A percentile compares a stretch with the other conserved stretches of the same genome.
These are phyloP conservation scores for Erodium moschatum DNA, from an alignment of 441 rosid genomes.

Conservation along the genomic window DNA sequence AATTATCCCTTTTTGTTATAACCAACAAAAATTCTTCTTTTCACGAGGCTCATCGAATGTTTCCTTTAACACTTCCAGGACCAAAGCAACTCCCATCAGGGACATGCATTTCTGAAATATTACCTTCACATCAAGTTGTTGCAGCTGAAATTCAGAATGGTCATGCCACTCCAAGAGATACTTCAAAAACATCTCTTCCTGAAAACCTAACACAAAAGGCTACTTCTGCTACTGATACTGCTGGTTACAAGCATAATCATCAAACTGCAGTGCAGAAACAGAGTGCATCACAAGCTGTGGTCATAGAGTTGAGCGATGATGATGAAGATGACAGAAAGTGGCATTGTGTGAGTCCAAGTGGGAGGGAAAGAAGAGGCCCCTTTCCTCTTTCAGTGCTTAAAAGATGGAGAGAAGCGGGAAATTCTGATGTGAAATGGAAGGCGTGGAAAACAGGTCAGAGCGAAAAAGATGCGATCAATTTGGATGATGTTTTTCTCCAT, in stretches of 20 bases:
- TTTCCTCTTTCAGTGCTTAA: conserved; percentile 25
- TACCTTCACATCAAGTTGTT: background rate
- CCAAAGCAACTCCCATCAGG: conserved; percentile 8
- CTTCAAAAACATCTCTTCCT: conserved; percentile 11
- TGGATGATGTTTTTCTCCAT: conserved; percentile 12
- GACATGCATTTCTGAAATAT: conserved; percentile 8
- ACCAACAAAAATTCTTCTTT: background rate
- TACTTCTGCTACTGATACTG: background rate
- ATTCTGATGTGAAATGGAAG: conserved; percentile 7
- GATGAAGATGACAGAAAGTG: conserved; percentile 16
- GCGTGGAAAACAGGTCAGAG: conserved; percentile 25
- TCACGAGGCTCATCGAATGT: background rate
- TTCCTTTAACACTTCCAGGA: conserved; percentile 15
- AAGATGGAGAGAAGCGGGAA: conserved; percentile 19
- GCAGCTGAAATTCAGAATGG: conserved; percentile 10
- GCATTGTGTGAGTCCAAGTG: conserved; percentile 18
- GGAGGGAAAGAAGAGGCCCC: conserved; percentile 21
- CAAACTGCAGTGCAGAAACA: conserved; percentile 10
- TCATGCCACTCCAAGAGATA: conserved; percentile 8
- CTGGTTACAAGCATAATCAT: background rate
- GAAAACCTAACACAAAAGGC: background rate
- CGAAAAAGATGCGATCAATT: conserved; percentile 22
- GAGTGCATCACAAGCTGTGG: background rate
- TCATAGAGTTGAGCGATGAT: conserved; percentile 25
- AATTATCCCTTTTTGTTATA: too few relatives aligned